phyloP scores from a whole-genome alignment of 331 rosid genomes.

The Erythrophleum ivorense region DNA sequence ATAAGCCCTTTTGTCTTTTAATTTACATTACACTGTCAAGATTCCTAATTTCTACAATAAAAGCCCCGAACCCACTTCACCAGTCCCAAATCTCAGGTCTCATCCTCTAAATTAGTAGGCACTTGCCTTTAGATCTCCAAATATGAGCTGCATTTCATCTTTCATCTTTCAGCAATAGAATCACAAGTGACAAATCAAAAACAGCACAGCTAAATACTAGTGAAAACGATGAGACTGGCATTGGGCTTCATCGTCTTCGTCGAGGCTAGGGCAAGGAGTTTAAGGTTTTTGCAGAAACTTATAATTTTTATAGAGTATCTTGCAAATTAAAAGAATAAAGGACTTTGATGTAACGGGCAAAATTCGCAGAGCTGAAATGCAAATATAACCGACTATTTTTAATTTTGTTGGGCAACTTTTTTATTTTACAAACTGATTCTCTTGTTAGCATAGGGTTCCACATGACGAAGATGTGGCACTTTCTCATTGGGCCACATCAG shows the following conservation, averaged over 20 bases:
- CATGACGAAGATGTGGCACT: too few species aligned
- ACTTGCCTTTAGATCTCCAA: background rate
- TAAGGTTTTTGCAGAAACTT: background rate
- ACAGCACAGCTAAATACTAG: background rate
- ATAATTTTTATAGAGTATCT: too few species aligned
- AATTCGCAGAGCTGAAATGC: too few species aligned
- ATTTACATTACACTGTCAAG: background rate
- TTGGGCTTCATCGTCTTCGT: background rate
- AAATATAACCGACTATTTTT: too few species aligned
- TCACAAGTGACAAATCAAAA: background rate
- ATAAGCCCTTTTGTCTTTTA: background rate
- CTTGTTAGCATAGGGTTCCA: too few species aligned
- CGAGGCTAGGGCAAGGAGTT: background rate
- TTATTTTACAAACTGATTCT: too few species aligned
- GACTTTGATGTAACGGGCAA: too few species aligned
- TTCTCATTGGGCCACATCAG: too few species aligned
- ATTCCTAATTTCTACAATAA: background rate
- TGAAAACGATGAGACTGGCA: background rate
- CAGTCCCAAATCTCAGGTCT: background rate
- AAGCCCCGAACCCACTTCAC: background rate
- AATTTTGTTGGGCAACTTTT: too few species aligned
- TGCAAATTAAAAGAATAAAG: too few species aligned
- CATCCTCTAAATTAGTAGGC: background rate
- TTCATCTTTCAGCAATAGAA: background rate
- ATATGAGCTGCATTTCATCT: background rate